Evolutionary conservation across 192 early-diverging fungal genomes (phyloP), one percentile per base, ranked within the genome.

Genomic region (Geranomyces variabilis): DNA sequence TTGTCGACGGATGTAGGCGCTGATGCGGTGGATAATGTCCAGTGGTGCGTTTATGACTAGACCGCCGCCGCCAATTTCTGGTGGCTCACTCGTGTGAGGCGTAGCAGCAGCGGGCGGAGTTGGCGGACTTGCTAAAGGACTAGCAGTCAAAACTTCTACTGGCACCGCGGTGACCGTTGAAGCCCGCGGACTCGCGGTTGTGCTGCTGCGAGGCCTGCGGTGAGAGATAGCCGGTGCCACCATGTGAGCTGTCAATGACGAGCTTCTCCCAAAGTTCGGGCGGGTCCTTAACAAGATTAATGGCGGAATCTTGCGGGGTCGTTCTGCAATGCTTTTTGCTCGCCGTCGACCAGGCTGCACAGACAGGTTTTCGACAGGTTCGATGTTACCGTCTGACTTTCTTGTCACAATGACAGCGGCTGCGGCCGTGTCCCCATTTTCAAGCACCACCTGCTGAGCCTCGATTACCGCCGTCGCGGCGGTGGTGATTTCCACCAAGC

Each of bases 1-100:
- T 67, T 76, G 75, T 13, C 62, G 49, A 6, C 79, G 72, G 34
- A 77, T 55, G 46, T 79, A 79, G 4, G 59, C 43, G 41, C 47
- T 58, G 45, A 79, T 76, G 10, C 75, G 69, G 63, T 79, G 74
- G 31, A 79, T 75, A 45, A 79, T 71, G 63, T 79, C 78, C 0
- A 79, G 70, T 8, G 78, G 78, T 17, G 61, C 74, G 56, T 79
- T 79, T n/a, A 79, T 79, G 15, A 76, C 67, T 24, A 76, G 44
- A 21, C 51, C 29, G 67, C 67, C 49, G 9, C 43, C 68, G 19
- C 29, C 55, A 14, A 31, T 62, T n/a, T 43, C 30, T 7, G 60
- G 28, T 6, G 59, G 7, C 26, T 24, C 24, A 15, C n/a, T 53
- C n/a, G 51, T 17, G n/a, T 7, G 51, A 24, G 19, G 19, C 6